Evolutionary conservation across 441 rosid species (phyloP), one percentile per base, ranked within the genome.

Genomic region (Brassica balearica): DNA sequence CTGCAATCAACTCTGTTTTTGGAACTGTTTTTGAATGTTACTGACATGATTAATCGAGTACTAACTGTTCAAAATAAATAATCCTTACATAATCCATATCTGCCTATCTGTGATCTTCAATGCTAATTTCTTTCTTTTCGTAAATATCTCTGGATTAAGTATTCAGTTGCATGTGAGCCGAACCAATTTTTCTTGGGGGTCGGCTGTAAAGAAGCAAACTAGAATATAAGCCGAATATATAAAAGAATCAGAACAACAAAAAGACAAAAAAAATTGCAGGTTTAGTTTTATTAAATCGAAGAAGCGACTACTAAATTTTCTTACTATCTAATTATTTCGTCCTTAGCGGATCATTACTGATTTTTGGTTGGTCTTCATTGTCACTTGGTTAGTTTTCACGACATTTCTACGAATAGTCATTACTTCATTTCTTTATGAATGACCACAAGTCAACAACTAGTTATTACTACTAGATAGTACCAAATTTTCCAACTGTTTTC

Each of bases 161-260:
- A 20, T 58, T 58, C 27, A 5, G 25, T 22, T 58, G 61, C 61
- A 56, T 56, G 61, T 58, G 62, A 58, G 61, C n/a, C n/a, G n/a
- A n/a, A n/a, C n/a, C n/a, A n/a, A n/a, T n/a, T n/a, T n/a, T n/a
- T n/a, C 62, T 58, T 8, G 62, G 27, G 62, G 27, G 27, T 20
- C 27, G 62, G 62, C 62, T 58, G 4, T 3, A 58, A 58, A 58
- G 27, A 58, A 58, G 62, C 62, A 58, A 20, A 58, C 20, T 58
- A 58, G 25, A 19, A 58, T n/a, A n/a, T n/a, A n/a, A n/a, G n/a
- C n/a, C n/a, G n/a, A n/a, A n/a, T 19, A 58, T 58, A 58, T 58
- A 58, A 8, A 58, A 58, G 62, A 9, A 58, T 58, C 62, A 20
- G 12, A 58, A 19, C 27, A 58, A 19, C 62, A 58, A 19, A 6